Conservation (phyloP, 305 asterid genomes). For the Fraxinus floribunda region DNA sequence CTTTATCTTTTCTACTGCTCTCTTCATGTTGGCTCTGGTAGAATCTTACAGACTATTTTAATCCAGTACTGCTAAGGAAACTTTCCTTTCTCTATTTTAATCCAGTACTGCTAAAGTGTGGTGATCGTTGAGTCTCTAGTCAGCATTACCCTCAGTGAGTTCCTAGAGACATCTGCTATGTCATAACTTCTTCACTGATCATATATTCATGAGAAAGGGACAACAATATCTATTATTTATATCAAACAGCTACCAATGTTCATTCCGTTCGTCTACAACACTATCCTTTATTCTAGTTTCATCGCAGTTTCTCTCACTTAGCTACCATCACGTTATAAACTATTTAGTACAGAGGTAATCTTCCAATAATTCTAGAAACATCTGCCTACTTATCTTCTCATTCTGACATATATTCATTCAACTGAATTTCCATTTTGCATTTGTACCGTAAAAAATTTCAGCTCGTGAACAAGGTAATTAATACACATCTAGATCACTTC, state of each 20-base stretch:
- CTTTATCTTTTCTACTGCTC: not conserved
- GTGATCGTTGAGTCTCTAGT: not conserved
- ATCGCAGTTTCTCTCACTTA: not conserved
- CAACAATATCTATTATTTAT: not conserved
- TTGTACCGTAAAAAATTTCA: not conserved
- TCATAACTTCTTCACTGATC: not conserved
- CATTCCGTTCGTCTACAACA: not conserved
- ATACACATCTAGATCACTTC: not conserved
- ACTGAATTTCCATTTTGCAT: not conserved
- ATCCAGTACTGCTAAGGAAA: not conserved
- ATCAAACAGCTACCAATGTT: not conserved
- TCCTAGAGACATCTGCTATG: not conserved
- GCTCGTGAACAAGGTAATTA: not conserved
- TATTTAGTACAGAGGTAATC: not conserved
- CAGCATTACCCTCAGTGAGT: not conserved
- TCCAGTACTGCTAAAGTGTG: not conserved
- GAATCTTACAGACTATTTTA: not conserved
- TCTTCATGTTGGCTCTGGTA: not conserved
- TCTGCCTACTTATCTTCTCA: not conserved
- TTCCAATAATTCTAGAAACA: not conserved
- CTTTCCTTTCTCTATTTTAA: not conserved
- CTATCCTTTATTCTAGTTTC: not conserved
- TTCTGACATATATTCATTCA: not conserved
- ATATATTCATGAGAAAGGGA: not conserved
- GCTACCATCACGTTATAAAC: not conserved